Conservation (phyloP, 2,329 filamentous ascomycete genomes). For the Nannizzia gypsea region DNA sequence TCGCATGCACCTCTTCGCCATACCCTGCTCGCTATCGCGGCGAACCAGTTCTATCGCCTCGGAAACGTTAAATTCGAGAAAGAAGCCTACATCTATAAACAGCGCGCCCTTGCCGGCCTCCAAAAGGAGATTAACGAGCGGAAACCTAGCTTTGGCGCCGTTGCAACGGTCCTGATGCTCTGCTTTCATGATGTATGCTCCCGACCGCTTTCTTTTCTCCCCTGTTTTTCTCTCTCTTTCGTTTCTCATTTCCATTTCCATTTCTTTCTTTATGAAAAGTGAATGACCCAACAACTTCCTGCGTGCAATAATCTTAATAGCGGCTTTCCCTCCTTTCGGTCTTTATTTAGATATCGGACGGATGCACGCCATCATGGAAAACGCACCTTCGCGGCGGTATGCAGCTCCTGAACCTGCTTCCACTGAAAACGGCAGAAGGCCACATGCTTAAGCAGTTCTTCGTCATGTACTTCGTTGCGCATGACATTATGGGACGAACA, state of each 20-base stretch:
- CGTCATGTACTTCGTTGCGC: slow-evolving; percentile 24
- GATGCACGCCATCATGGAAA: slow-evolving; percentile 23
- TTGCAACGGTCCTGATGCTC: slow-evolving; percentile 25
- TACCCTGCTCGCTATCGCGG: slow-evolving; percentile 21
- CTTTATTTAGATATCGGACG: slow-evolving; percentile 21
- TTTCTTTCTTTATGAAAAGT: background rate
- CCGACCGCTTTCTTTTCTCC: background rate
- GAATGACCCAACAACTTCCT: background rate
- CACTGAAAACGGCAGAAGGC: slow-evolving; percentile 11
- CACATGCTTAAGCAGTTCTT: slow-evolving; percentile 18
- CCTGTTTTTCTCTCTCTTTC: too few species aligned
- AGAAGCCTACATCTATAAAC: slow-evolving; percentile 20
- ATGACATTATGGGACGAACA: slow-evolving; percentile 25
- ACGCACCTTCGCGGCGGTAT: slow-evolving; percentile 23
- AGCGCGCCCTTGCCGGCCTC: slow-evolving; percentile 19
- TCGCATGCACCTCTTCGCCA: slow-evolving; percentile 17
- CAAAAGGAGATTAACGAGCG: slow-evolving; percentile 16
- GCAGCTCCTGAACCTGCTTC: slow-evolving; percentile 16
- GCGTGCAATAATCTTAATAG: background rate
- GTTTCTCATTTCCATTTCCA: too few species aligned
- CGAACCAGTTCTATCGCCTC: slow-evolving; percentile 21
- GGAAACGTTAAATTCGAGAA: slow-evolving; percentile 17
- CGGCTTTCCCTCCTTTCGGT: background rate
- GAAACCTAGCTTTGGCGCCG: slow-evolving; percentile 16
- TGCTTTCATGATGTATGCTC: slow-evolving; percentile 23